phyloP scores from a whole-genome alignment of 129 eudicot species.

The Pulicaria dysenterica region DNA sequence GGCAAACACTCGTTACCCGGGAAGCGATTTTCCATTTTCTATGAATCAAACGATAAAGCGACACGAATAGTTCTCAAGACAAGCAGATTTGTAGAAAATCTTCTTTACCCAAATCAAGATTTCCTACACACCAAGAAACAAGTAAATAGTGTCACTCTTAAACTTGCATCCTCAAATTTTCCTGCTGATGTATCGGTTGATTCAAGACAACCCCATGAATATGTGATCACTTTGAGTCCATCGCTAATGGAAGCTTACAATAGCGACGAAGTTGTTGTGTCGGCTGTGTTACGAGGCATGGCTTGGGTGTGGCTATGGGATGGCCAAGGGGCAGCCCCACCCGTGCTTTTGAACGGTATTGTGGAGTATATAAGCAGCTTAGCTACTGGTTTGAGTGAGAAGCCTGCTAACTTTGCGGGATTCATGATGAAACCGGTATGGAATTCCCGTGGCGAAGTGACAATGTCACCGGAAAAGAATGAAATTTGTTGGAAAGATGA shows the following conservation, averaged over 20 bases:
- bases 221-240: slow-evolving; percentile 43
- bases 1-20: slow-evolving; percentile 30
- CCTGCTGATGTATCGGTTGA: slow-evolving; percentile 16
- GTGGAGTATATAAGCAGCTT: slow-evolving; percentile 52
- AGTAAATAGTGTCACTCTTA: slow-evolving; percentile 43
- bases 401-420: neutral
- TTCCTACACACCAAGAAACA: slow-evolving; percentile 35
- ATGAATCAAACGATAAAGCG: slow-evolving; percentile 61
- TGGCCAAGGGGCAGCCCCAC: slow-evolving; percentile 43
- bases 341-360: slow-evolving; percentile 45
- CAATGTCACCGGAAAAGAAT: neutral
- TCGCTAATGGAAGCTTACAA: slow-evolving; percentile 39
- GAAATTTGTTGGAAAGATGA: slow-evolving; percentile 37
- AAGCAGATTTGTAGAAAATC: slow-evolving; percentile 41
- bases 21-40: slow-evolving; percentile 53
- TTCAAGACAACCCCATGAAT: slow-evolving; percentile 26
- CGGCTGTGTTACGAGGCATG: slow-evolving; percentile 52
- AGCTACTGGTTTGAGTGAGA: neutral
- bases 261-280: slow-evolving; percentile 27
- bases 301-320: slow-evolving; percentile 57
- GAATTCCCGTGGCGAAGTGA: neutral
- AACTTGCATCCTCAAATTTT: slow-evolving; percentile 32
- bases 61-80: slow-evolving; percentile 46
- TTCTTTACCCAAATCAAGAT: slow-evolving; percentile 47
- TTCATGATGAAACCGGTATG: neutral